phyloP scores from a whole-genome alignment of 1,139 yeast species.

The Blastobotrys ciferrii region DNA sequence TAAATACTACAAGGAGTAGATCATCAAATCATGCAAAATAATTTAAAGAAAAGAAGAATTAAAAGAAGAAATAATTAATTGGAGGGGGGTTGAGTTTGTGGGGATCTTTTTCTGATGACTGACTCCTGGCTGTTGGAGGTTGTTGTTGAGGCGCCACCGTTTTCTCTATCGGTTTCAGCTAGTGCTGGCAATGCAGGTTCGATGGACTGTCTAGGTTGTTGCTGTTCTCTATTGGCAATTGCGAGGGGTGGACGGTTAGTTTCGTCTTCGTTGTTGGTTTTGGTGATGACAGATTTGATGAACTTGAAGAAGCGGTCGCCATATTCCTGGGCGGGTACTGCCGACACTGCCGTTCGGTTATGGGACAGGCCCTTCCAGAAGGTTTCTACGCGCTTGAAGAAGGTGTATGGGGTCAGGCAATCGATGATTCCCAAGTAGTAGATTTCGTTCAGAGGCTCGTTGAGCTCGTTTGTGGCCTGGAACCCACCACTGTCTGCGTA shows the following conservation, averaged over 20 bases:
- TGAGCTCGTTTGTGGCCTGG: conserved; percentile 63
- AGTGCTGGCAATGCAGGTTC: conserved; percentile 5
- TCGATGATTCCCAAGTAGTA: conserved; percentile 95
- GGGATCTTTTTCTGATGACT: background rate
- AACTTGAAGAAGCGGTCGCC: conserved; percentile 82
- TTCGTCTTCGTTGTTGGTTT: background rate
- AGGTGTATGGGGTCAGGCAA: conserved; percentile 81
- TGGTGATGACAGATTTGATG: conserved; percentile 43
- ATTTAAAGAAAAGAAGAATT: background rate
- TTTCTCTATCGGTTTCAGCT: conserved; percentile 5
- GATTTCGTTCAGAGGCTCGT: conserved; percentile 64
- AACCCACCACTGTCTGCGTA: conserved; percentile 88
- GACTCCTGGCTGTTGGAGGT: background rate
- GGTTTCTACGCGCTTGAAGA: conserved; percentile 78
- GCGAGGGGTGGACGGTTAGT: background rate
- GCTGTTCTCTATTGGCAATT: background rate
- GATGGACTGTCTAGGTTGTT: background rate
- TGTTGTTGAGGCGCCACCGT: background rate
- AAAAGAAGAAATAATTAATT: no score
- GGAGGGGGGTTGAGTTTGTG: background rate
- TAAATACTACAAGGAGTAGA: background rate
- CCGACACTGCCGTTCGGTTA: conserved; percentile 69
- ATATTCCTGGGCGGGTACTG: conserved; percentile 86
- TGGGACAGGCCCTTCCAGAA: conserved; percentile 77
- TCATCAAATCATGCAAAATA: background rate